Evolutionary conservation across 2,329 filamentous ascomycete species (phyloP).

Genomic region (Talaromyces marneffei): DNA sequence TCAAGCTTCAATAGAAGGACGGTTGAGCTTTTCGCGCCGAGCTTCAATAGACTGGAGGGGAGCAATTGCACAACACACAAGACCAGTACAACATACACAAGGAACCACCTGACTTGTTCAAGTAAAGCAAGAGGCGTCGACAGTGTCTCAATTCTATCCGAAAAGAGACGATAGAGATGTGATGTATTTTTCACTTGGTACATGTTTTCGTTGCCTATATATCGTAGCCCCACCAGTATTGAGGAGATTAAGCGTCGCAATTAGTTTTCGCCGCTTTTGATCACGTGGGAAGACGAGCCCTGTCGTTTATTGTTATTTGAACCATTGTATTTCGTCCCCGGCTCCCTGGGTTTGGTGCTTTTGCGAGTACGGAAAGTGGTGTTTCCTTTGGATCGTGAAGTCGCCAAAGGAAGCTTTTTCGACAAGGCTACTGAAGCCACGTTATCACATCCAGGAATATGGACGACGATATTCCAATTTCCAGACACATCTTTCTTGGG

Average conservation of each 20-base stretch:
- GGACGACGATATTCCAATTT: conserved; percentile 38
- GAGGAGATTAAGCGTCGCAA: background rate
- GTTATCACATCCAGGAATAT: conserved; percentile 43
- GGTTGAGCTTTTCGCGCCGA: background rate
- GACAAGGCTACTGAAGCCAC: conserved; percentile 38
- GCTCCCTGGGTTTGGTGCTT: conserved; percentile 28
- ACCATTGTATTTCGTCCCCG: conserved; percentile 17
- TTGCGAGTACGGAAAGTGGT: conserved; percentile 28
- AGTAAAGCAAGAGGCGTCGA: background rate
- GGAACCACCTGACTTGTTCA: background rate
- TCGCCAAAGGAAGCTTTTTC: conserved; percentile 25
- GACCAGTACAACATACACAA: background rate
- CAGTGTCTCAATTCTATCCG: background rate
- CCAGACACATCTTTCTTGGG: conserved; percentile 35
- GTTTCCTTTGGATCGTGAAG: conserved; percentile 24
- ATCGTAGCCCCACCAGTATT: background rate
- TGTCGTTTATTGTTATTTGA: conserved; percentile 23
- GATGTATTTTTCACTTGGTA: background rate
- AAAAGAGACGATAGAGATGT: background rate
- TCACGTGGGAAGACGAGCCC: conserved; percentile 20
- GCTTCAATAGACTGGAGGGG: background rate
- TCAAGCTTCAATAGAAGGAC: background rate
- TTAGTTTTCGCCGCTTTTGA: conserved; percentile 15
- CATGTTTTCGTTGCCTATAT: background rate
- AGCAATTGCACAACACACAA: conserved; percentile 1